phyloP scores from a whole-genome alignment of 2,329 filamentous ascomycete species.

The Claviceps capensis region DNA sequence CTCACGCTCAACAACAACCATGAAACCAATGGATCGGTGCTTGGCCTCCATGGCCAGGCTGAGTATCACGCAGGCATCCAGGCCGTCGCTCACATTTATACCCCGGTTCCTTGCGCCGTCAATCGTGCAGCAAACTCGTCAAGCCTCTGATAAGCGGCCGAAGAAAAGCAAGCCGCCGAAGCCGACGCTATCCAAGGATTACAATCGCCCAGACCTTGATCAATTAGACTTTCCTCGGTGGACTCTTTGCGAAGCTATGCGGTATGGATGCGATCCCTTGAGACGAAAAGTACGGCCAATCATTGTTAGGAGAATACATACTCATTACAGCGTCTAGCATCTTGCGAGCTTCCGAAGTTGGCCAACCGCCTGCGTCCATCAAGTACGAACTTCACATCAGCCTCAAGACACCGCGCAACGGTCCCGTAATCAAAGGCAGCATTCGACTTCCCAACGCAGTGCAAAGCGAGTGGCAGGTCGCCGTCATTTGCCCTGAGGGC shows the following conservation, averaged over 20 bases:
- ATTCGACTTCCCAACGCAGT: conserved; percentile 82
- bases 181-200: conserved; percentile 49
- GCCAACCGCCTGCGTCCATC: conserved; percentile 52
- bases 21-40: conserved; percentile 40
- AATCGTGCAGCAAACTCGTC: conserved; percentile 30
- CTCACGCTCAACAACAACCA: conserved; percentile 15
- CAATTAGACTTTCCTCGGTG: conserved; percentile 53
- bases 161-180: conserved; percentile 38
- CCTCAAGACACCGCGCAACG: conserved; percentile 71
- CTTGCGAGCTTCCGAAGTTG: conserved; percentile 84
- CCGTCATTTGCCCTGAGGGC: conserved; percentile 77
- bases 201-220: conserved; percentile 52
- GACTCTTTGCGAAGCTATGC: conserved; percentile 82
- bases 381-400: conserved; percentile 88
- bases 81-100: conserved; percentile 30
- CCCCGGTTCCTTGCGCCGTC: conserved; percentile 36
- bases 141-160: conserved; percentile 26
- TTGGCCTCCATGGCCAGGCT: conserved; percentile 41
- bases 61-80: conserved; percentile 26
- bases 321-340: conserved; percentile 41
- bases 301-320: background rate
- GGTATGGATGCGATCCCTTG: conserved; percentile 32
- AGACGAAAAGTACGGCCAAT: background rate
- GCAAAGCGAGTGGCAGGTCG: conserved; percentile 76
- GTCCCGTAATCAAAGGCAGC: conserved; percentile 74